Percentiles rank a stretch among this genome's conserved stretches.
Evolutionary conservation across 148 eudicot genomes (phyloP).

Genomic region (Vaccinium vitisidaea): DNA sequence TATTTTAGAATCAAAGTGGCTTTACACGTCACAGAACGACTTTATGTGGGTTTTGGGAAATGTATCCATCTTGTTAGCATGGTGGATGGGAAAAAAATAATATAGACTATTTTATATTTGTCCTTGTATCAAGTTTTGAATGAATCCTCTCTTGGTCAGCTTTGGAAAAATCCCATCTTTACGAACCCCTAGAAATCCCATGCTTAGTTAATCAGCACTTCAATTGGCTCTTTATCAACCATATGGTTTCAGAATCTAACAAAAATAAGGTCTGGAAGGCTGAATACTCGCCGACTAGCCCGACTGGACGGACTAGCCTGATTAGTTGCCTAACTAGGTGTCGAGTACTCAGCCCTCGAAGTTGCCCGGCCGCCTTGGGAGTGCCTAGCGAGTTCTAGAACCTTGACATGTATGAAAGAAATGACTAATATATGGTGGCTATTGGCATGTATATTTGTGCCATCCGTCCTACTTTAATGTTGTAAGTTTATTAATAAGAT

Average conservation of each 20-base stretch:
- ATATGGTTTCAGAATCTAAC: not conserved
- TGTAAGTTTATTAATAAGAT: not conserved
- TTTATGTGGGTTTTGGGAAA: not conserved
- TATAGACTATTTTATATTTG: not conserved
- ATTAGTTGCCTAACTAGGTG: no score
- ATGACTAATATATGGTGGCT: not conserved
- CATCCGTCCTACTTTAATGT: not conserved
- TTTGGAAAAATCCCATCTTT: not conserved
- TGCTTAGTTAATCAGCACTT: not conserved
- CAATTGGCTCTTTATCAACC: not conserved
- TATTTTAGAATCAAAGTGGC: not conserved
- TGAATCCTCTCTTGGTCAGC: not conserved
- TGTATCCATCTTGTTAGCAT: not conserved
- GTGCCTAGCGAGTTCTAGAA: no score
- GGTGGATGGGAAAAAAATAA: not conserved
- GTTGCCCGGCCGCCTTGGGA: no score
- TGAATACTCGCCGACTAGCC: no score
- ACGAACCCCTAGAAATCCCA: not conserved
- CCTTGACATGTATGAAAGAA: not conserved
- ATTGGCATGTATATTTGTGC: not conserved
- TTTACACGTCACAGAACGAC: not conserved
- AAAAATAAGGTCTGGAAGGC: not conserved
- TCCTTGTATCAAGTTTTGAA: not conserved
- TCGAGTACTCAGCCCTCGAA: no score
- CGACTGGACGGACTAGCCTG: no score